Base-by-base conservation (phyloP, 2,329 filamentous ascomycete species). In the Pseudonectria foliicola region DNA sequence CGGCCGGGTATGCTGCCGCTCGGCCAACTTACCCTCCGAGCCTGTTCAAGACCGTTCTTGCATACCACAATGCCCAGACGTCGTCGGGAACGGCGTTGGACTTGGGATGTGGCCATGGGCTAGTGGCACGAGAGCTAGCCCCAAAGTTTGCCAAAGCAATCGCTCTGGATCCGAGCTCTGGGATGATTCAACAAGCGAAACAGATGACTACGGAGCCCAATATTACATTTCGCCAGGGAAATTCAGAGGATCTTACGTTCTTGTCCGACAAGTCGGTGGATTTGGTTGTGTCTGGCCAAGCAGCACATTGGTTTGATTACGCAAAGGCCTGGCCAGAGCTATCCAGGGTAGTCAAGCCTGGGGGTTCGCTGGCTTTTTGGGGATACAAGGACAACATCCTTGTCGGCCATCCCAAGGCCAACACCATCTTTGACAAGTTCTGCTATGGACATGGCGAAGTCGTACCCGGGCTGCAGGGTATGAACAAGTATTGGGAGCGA, bases 241-340 rank as follows among this genome's bases (percentile, higher is more conserved):
- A 59, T 2, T 73, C 75, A 1, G 77, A 83, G 48, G 62, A 72
- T 34, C 55, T 80, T 4, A 56, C 57, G 1, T 75, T 72, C 41
- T 37, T 80, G 2, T 34, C 52, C 0, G 66, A 71, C 38, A 60
- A 52, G 5, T 66, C 62, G 4, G 54, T 81, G 2, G 77, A 82
- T 51, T 57, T 69, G 46, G 62, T 60, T 5, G 63, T 70, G 12
- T 59, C 67, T 4, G 69, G 63, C 7, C 77, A 82, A 48, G 68
- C 77, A 7, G 75, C 77, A 27, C 79, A 83, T 52, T 83, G 78
- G 78, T 83, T 83, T 53, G 67, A 81, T 52, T 75, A 73, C 48
- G 27, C 42, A 7, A 63, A 60, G 26, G 64, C 71, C 3, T 82
- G 75, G 71, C 66, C 66, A 0, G 70, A 75, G 48, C 52, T 82